A percentile compares a stretch with the other conserved stretches of the same genome.
Evolutionary conservation across 441 rosid genomes (phyloP).

Genomic region (Gossypium laxum): DNA sequence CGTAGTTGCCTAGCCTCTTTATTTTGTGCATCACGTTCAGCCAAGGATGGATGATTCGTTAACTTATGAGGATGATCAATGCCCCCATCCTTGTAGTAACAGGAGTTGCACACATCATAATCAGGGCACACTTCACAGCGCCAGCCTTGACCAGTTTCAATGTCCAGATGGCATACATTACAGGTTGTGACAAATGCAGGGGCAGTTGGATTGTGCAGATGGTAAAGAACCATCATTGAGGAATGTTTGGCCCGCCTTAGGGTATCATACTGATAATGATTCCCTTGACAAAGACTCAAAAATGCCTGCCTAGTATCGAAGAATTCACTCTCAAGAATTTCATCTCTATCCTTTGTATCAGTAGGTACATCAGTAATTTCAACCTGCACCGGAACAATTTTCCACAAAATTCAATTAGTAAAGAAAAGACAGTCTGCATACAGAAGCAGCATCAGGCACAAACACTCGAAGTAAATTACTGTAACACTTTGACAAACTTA

Average conservation of each 20-base stretch:
- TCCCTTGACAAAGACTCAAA: conserved; percentile 98
- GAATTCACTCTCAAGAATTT: conserved; percentile 95
- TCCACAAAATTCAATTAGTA: background rate
- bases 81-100: conserved; percentile 80
- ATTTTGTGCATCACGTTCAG: conserved; percentile 96
- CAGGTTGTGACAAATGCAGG: conserved; percentile 95
- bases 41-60: conserved; percentile 84
- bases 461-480: background rate
- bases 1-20: conserved; percentile 89
- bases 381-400: conserved; percentile 39
- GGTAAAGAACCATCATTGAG: conserved; percentile 99
- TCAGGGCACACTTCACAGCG: conserved; percentile 97
- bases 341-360: conserved; percentile 91
- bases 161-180: conserved; percentile 78
- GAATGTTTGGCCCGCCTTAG: conserved; percentile 97
- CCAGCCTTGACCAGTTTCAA: conserved; percentile 99
- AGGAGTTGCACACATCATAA: conserved; percentile 83
- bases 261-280: conserved; percentile 97
- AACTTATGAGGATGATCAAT: conserved; percentile 95
- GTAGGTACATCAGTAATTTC: conserved; percentile 60
- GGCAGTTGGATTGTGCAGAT: conserved; percentile 98
- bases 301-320: conserved; percentile 98
- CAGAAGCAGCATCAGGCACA: background rate
- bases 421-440: background rate
- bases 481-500: conserved; percentile 34